Conservation (phyloP, 306 rosid genomes). For the Crotalaria pallida region DNA sequence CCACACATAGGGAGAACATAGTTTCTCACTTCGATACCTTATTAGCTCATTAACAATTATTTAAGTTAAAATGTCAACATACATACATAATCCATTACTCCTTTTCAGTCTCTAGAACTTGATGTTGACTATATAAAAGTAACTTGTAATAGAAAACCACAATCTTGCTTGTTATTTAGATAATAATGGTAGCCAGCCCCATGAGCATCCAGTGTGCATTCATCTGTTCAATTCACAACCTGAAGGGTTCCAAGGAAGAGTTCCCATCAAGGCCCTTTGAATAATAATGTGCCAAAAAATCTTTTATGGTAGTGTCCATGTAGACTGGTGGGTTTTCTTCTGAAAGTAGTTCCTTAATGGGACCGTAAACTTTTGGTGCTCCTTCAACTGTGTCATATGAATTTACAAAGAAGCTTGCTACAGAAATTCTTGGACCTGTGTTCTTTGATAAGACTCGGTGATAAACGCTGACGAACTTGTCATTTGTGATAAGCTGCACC, state of each 20-base stretch:
- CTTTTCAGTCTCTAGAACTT: too few species aligned
- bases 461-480: constrained; percentile 10
- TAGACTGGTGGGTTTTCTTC: constrained; percentile 40
- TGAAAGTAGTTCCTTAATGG: constrained; percentile 41
- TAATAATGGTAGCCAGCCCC: neutral
- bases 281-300: neutral
- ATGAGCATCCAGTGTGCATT: neutral
- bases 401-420: constrained; percentile 2
- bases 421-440: constrained; percentile 22
- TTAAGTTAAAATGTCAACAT: too few species aligned
- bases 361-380: constrained; percentile 22
- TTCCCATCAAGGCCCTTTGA: constrained; percentile 32
- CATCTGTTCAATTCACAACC: constrained; percentile 9
- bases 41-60: too few species aligned
- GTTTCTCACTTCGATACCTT: too few species aligned
- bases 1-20: too few species aligned
- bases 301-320: constrained; percentile 13
- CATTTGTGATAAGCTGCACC: constrained; percentile 22
- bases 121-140: neutral
- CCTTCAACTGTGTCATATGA: neutral
- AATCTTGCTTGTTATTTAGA: neutral
- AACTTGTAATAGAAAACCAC: neutral
- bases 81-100: too few species aligned
- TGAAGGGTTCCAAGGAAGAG: constrained; percentile 29
- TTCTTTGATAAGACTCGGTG: constrained; percentile 18